Evolutionary conservation across 2,329 filamentous ascomycete genomes (phyloP), one percentile per base, ranked within the genome.

Genomic region (Fusarium mexicanum): DNA sequence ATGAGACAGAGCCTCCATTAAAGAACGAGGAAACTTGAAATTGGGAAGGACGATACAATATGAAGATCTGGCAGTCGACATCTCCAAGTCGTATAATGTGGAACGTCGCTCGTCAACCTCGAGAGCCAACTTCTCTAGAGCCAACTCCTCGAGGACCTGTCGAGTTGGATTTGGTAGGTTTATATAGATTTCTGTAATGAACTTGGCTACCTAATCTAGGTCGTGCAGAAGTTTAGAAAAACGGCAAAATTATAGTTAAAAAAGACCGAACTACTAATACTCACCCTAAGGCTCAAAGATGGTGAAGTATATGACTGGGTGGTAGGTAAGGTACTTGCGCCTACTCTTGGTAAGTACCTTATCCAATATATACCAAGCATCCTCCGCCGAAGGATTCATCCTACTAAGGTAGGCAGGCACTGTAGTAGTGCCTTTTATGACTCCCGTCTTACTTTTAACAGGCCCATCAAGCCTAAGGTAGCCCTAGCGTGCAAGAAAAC

Each of bases 331-430:
- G 13, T 24, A n/a, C 17, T 51, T 24, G 48, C 31, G 31, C 48
- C 22, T 18, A 33, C 13, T 51, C 17, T 35, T 35, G 22, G 8
- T 37, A 37, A 17, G 17, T 18, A 37, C 35, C 35, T 18, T 50
- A 33, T 50, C 46, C 14, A n/a, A 33, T 12, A 37, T 22, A 8
- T 24, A 24, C n/a, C 24, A 46, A 20, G 26, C 22, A 17, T 33
- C 17, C 10, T 31, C 50, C 41, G 40, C 62, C 59, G 64, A 60
- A 67, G 62, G 69, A 73, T 64, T 70, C 61, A 73, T 73, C 47
- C 22, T 26, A 22, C 44, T 47, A 33, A 33, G 31, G 33, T 35
- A 35, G 33, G 33, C 11, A 31, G 29, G 29, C 9, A 35, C 16
- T 35, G 16, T 35, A 35, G 46, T 48, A 13, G 22, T 51, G 16